These are phyloP conservation scores for Coprinopsis cinerea DNA, from an alignment of 768 basidiomycete species.

Conservation along the genomic window DNA sequence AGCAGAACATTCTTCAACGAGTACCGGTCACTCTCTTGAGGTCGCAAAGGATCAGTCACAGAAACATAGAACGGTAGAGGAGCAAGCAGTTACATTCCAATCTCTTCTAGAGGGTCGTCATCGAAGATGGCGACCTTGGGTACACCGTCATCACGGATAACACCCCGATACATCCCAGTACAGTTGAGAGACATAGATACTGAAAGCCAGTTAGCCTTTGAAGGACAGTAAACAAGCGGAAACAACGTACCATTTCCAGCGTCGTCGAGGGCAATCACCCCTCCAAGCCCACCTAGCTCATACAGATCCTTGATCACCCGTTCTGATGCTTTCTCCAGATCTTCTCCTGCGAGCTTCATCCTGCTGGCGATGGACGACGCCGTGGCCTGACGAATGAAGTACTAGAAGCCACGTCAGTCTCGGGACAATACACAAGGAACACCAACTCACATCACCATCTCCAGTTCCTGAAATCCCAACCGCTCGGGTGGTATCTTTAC, in stretches of 20 bases:
- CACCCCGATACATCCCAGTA: constrained; percentile 77
- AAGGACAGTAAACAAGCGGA: not conserved
- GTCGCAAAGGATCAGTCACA: too few species aligned
- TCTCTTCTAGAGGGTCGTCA: constrained; percentile 46
- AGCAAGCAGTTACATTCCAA: not conserved
- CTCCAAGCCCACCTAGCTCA: constrained; percentile 59
- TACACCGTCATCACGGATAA: constrained; percentile 62
- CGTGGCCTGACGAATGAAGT: constrained; percentile 68
- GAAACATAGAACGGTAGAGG: too few species aligned
- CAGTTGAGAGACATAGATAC: constrained; percentile 74
- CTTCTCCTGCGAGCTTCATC: constrained; percentile 53
- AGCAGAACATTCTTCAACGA: too few species aligned
- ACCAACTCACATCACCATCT: constrained; percentile 64
- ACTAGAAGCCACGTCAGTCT: constrained; percentile 34
- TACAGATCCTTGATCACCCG: constrained; percentile 54
- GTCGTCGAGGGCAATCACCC: constrained; percentile 67
- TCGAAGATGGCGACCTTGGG: constrained; percentile 73
- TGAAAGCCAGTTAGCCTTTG: constrained; percentile 19
- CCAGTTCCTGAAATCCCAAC: constrained; percentile 83
- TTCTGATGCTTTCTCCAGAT: constrained; percentile 49
- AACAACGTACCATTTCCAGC: constrained; percentile 54
- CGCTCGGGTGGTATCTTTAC: constrained; percentile 24
- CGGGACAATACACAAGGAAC: constrained; percentile 1
- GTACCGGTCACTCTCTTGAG: too few species aligned
- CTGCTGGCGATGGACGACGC: constrained; percentile 63